Evolutionary conservation across 306 rosid genomes (phyloP), one percentile per base, ranked within the genome.

Genomic region (Glycine latifolia): DNA sequence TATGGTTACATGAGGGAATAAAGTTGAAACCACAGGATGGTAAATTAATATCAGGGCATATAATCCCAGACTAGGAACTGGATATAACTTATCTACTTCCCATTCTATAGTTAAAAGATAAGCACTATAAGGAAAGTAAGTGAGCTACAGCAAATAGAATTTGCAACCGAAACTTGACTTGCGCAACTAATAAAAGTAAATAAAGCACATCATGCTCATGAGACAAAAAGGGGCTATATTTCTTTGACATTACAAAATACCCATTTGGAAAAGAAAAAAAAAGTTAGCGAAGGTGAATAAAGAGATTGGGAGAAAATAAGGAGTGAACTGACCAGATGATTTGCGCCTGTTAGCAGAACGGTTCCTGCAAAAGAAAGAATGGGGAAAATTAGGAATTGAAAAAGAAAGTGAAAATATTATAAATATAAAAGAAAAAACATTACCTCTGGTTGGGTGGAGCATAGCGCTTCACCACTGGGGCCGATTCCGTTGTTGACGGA

Each of bases 391-490:
- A 10, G 41, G 10, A 60, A 63, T 5, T 58, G 20, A 31, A 46
- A 33, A 55, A 2, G 15, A 6, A 10, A 54, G 26, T 8, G 55
- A 70, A 3, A 6, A 63, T 1, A 43, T 16, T 5, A 26, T 15
- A 15, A 2, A 2, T 26, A 3, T 37, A 37, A 37, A 3, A 37
- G 41, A 37, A 37, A 37, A 37, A 2, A 3, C 31, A 26, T 37
- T 4, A 88, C 95, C 92, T 89, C 71, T 91, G 92, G 87, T 89
- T 91, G 17, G 92, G 95, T 76, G 92, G 91, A 85, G 95, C 91
- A 82, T 91, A 91, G 79, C 92, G 92, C 88, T 85, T 91, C 10
- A 79, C 82, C 43, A 49, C 75, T 7, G 91, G 26, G 37, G 79
- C 78, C 49, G 89, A 55, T 43, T 87, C 89, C 49, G 87, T 61